Base-by-base conservation (phyloP, 169 alveolate species). In the Plasmodium gaboni region DNA sequence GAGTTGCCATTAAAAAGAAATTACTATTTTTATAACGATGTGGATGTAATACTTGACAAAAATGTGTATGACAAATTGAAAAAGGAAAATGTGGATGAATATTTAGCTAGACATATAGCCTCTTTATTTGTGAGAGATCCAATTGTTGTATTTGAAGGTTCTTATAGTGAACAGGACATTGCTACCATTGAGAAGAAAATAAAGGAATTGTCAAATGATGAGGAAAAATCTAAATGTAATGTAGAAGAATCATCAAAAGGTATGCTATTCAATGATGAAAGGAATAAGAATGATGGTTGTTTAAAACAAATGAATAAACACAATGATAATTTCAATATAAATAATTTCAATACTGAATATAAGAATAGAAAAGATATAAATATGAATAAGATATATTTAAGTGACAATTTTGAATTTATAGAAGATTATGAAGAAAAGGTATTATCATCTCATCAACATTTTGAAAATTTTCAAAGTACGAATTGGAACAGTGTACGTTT, bases 401-500 rank as follows among this genome's bases (percentile, higher is more conserved):
- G 85, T 19, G 91, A 83, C 1, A 50, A 69, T 26, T 83, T 83
- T 63, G 60, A 17, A 17, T 83, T 83, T 68, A 42, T 83, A 63
- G 91, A 83, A 61, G 91, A 83, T 19, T 83, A 83, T 61, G 85
- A 83, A 83, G 91, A 83, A 48, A 83, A 69, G 12, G 91, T 83
- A 4, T 26, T 83, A 7, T 83, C 91, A 24, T 83, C 91, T 5
- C 83, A 83, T 88, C 64, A 74, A 26, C 99, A 98, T 86, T 98
- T 98, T 86, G 99, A 98, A 91, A 95, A 95, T 70, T 92, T 98
- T 44, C 97, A 98, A 92, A 94, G 98, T 26, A 96, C 99, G 10
- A 98, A 98, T 94, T 98, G 99, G 99, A 97, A 97, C 88, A 94
- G 99, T 15, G 97, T 98, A 24, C 96, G 99, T 57, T 97, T 98